Percentiles rank a stretch among this genome's conserved stretches.
Evolutionary conservation across 768 basidiomycete species (phyloP).

Genomic region (Tricholoma sp.): DNA sequence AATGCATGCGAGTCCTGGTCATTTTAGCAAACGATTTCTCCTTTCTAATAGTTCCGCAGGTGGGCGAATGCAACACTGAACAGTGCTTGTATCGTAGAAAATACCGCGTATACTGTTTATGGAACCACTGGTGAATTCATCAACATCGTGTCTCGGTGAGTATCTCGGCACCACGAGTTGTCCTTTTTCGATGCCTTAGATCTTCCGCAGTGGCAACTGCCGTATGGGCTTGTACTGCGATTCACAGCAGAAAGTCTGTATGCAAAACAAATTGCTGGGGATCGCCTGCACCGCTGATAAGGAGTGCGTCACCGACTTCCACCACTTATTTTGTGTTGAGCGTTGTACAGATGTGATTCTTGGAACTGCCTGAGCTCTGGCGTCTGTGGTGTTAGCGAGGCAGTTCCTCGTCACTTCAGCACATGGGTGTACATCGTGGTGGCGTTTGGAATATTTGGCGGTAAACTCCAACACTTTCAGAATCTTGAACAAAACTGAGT

Average conservation of each 20-base stretch:
- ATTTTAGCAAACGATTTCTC: neutral
- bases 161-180: neutral
- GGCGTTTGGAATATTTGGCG: conserved; percentile 64
- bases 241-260: conserved; percentile 49
- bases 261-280: conserved; percentile 51
- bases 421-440: conserved; percentile 71
- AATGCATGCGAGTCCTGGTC: conserved; percentile 62
- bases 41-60: conserved; percentile 31
- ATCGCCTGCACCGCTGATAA: conserved; percentile 51
- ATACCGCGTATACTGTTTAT: conserved; percentile 75
- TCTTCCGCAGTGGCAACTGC: conserved; percentile 60
- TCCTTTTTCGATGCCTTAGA: neutral
- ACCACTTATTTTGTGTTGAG: neutral
- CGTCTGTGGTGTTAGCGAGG: conserved; percentile 58
- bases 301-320: conserved; percentile 32
- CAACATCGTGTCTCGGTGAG: conserved; percentile 77
- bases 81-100: conserved; percentile 64
- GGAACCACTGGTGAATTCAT: conserved; percentile 55
- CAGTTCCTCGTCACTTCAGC: conserved; percentile 57
- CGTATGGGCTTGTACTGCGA: conserved; percentile 74
- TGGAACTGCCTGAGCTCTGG: conserved; percentile 66
- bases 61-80: conserved; percentile 75
- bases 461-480: conserved; percentile 34
- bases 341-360: conserved; percentile 52
- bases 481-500: neutral